These are phyloP conservation scores for Sporisorium graminicola DNA, from an alignment of 1,284 basidiomycete species.

Conservation along the genomic window DNA sequence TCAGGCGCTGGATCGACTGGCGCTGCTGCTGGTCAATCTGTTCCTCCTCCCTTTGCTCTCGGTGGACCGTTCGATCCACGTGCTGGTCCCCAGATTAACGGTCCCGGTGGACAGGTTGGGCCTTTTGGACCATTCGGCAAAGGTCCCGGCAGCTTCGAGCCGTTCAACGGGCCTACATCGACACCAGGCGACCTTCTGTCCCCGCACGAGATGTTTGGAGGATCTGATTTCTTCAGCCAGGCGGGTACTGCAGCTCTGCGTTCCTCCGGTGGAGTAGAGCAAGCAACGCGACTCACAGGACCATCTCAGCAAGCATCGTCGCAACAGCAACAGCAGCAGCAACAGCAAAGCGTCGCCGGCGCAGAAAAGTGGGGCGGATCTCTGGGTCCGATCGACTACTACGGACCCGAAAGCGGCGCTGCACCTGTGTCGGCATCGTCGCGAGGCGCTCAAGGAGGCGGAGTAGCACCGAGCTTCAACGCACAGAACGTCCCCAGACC, in stretches of 20 bases:
- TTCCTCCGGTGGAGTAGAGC: conserved; percentile 8
- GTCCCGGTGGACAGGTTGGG: conserved; percentile 22
- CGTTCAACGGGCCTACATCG: conserved; percentile 25
- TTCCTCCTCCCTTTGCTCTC: conserved; percentile 28
- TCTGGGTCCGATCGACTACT: conserved; percentile 61
- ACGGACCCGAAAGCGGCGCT: conserved; percentile 41
- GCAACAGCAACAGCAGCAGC: conserved; percentile 16
- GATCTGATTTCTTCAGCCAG: conserved; percentile 38
- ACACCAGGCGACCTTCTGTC: conserved; percentile 47
- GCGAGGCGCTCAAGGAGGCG: conserved; percentile 7
- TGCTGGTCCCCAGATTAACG: conserved; percentile 33
- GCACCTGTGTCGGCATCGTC: conserved; percentile 25
- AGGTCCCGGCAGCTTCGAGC: conserved; percentile 34
- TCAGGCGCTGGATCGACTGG: conserved; percentile 12
- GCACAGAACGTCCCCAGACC: conserved; percentile 24
- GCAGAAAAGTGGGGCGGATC: conserved; percentile 56
- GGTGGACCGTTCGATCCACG: conserved; percentile 42
- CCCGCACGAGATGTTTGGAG: conserved; percentile 49
- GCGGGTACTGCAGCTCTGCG: conserved; percentile 23
- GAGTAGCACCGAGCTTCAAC: conserved; percentile 10
- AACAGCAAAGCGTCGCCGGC: conserved; percentile 11
- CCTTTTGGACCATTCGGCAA: conserved; percentile 32
- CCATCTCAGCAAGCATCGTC: conserved; percentile 15
- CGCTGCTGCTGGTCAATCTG: conserved; percentile 11
- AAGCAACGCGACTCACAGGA: conserved; percentile 5